These are phyloP conservation scores for Blastobotrys peoriensis DNA, from an alignment of 805 yeast genomes.

Conservation along the genomic window DNA sequence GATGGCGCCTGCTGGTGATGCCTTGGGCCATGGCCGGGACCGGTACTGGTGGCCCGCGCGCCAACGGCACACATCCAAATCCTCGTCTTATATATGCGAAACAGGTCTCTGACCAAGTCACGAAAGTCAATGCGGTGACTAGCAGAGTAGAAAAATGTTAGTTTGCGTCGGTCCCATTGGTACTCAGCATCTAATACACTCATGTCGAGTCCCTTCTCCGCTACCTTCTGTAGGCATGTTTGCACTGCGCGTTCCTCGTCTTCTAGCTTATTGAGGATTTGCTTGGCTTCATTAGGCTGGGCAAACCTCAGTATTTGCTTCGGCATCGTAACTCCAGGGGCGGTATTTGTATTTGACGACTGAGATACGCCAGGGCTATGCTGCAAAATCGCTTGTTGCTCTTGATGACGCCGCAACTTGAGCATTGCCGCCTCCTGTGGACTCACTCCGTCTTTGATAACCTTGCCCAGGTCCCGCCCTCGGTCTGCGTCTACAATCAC, in stretches of 20 bases:
- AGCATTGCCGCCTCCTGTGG: conserved; percentile 62
- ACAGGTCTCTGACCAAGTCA: conserved; percentile 68
- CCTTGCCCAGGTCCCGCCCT: conserved; percentile 69
- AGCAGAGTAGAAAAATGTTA: conserved; percentile 68
- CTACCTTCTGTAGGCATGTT: conserved; percentile 54
- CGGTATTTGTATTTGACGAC: conserved; percentile 12
- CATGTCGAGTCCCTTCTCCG: conserved; percentile 47
- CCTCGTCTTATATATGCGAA: conserved; percentile 69
- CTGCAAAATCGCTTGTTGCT: conserved; percentile 59
- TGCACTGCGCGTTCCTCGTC: conserved; percentile 68
- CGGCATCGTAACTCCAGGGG: conserved; percentile 56
- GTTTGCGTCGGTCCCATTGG: conserved; percentile 78
- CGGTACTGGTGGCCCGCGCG: neutral
- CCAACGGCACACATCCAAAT: conserved; percentile 82
- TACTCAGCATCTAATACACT: conserved; percentile 70
- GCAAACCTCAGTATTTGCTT: conserved; percentile 64
- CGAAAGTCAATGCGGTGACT: conserved; percentile 68
- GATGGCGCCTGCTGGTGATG: neutral
- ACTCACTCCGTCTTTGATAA: conserved; percentile 51
- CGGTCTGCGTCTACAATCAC: conserved; percentile 83
- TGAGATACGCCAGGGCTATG: conserved; percentile 26
- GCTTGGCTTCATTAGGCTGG: conserved; percentile 52
- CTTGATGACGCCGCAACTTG: conserved; percentile 60
- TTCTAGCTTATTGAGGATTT: conserved; percentile 48
- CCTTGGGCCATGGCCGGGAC: neutral